Evolutionary conservation across 345 rosid species (phyloP).

Genomic region (Psidium guajava): DNA sequence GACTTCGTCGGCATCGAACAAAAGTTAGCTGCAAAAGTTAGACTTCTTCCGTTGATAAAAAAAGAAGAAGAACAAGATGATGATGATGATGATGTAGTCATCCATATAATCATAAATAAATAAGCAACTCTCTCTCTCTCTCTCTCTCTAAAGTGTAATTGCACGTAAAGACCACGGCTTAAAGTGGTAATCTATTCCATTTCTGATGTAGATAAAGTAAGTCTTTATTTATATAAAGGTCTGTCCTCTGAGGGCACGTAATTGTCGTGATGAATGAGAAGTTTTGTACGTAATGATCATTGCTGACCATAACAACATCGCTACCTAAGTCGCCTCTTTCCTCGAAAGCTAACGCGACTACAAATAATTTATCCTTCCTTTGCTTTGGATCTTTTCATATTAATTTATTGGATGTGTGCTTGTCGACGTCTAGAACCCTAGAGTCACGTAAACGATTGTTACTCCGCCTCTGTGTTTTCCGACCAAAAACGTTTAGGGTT

Average conservation of each 20-base stretch:
- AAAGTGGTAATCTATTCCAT: background rate
- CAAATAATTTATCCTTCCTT: background rate
- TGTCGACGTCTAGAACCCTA: background rate
- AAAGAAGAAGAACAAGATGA: too few relatives aligned
- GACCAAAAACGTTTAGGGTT: background rate
- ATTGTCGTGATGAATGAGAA: background rate
- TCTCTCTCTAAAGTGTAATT: background rate
- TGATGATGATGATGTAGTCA: too few relatives aligned
- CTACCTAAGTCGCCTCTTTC: background rate
- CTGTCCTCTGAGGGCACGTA: background rate
- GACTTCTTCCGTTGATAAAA: too few relatives aligned
- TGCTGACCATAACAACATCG: background rate
- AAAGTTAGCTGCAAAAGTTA: too few relatives aligned
- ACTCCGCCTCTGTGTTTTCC: background rate
- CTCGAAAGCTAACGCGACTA: background rate
- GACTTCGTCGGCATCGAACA: too few relatives aligned
- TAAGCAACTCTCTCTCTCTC: too few relatives aligned
- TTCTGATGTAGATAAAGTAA: background rate
- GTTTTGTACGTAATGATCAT: background rate
- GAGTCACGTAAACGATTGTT: background rate
- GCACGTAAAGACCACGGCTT: background rate
- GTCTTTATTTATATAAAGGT: background rate
- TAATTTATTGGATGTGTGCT: background rate
- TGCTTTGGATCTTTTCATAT: background rate
- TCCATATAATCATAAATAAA: too few relatives aligned